Percentiles rank a stretch among this genome's conserved stretches.
phyloP scores from a whole-genome alignment of 2,329 filamentous ascomycete species.

The Pseudocercospora fijiensis region DNA sequence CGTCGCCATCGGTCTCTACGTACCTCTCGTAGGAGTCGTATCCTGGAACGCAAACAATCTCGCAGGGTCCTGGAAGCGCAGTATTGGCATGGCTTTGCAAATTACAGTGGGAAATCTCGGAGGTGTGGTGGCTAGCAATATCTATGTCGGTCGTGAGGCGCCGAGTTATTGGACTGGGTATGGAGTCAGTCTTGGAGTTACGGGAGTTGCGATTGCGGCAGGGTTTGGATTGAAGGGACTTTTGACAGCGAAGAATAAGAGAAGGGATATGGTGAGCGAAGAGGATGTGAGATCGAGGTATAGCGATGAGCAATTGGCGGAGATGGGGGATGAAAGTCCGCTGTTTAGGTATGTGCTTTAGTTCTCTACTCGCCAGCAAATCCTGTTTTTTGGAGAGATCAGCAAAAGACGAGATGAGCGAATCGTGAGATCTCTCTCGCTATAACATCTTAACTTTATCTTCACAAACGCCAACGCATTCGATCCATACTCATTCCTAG shows the following conservation, averaged over 20 bases:
- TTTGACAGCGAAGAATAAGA: not conserved
- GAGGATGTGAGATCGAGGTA: not conserved
- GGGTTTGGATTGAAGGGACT: not conserved
- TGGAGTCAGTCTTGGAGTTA: not conserved
- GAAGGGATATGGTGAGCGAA: not conserved
- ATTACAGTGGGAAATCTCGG: not conserved
- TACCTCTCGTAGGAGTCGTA: not conserved
- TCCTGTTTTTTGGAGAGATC: not conserved
- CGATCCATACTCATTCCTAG: conserved; percentile 58
- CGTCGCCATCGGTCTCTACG: not conserved
- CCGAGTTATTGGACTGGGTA: not conserved
- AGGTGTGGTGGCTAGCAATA: not conserved
- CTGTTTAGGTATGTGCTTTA: not conserved
- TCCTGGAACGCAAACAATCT: not conserved
- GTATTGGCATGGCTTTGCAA: not conserved
- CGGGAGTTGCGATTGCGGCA: not conserved
- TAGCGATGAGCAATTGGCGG: not conserved
- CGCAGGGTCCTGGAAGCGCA: not conserved
- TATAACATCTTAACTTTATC: conserved; percentile 44
- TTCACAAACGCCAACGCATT: conserved; percentile 61
- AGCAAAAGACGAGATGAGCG: not conserved
- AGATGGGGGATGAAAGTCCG: not conserved
- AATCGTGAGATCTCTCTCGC: not conserved
- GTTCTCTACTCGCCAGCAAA: not conserved
- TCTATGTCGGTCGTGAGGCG: not conserved